Percentiles rank a stretch among this genome's conserved stretches.
These are phyloP conservation scores for Blastobotrys apis DNA, from an alignment of 1,139 yeast genomes.

Conservation along the genomic window DNA sequence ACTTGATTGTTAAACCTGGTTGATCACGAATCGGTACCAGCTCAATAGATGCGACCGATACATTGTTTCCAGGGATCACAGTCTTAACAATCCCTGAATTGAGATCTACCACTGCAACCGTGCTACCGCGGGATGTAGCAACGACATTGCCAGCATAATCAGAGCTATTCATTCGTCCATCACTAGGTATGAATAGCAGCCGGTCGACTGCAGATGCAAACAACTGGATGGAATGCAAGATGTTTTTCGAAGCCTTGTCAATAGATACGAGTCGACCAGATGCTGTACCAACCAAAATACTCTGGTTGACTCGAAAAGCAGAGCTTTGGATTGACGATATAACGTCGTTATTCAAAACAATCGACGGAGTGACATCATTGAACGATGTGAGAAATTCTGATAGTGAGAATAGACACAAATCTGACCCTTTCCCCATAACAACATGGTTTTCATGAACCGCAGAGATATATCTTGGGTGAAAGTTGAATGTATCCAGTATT, in stretches of 20 bases:
- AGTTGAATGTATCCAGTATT: constrained; percentile 9
- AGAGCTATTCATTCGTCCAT: constrained; percentile 5
- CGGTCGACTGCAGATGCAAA: constrained; percentile 23
- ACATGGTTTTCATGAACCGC: constrained; percentile 18
- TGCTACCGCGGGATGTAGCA: constrained; percentile 21
- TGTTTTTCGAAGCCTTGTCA: constrained; percentile 14
- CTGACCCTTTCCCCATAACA: constrained; percentile 16
- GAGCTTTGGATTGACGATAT: constrained; percentile 6
- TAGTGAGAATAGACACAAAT: constrained; percentile 16
- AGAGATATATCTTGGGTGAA: constrained; percentile 13
- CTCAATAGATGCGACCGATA: constrained; percentile 16
- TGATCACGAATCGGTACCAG: neutral
- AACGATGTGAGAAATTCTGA: constrained; percentile 17
- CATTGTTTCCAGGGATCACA: constrained; percentile 24
- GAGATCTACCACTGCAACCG: constrained; percentile 23
- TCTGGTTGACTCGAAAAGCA: neutral
- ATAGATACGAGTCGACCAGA: constrained; percentile 18
- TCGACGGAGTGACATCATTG: neutral
- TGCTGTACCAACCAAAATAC: constrained; percentile 20
- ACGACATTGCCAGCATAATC: constrained; percentile 12
- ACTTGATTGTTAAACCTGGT: constrained; percentile 12
- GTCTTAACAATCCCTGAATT: constrained; percentile 12
- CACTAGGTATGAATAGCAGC: constrained; percentile 15
- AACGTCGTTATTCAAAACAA: constrained; percentile 2
- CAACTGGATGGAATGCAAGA: constrained; percentile 12